Evolutionary conservation across 2,329 filamentous ascomycete genomes (phyloP), one percentile per base, ranked within the genome.

Genomic region (Dothideomycetes sp.): DNA sequence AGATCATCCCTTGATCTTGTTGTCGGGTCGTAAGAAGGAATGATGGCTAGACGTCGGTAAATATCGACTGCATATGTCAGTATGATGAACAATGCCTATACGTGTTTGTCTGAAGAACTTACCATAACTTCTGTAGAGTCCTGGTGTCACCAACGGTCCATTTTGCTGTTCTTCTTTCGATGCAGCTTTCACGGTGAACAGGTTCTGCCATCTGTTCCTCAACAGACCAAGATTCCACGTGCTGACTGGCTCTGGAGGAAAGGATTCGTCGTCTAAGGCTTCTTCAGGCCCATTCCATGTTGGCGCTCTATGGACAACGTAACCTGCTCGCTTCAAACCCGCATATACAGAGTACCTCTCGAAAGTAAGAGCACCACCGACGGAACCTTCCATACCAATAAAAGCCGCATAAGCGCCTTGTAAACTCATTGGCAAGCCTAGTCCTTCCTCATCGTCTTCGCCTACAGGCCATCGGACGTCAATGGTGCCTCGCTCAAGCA

Each of bases 331-430:
- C 58, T 82, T 91, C 52, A 98, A 67, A 39, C 87, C 81, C 1
- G 86, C 74, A 59, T 88, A 98, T 19, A 96, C 89, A 35, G 83
- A 84, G 53, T 86, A 96, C 54, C 85, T 78, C 51, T 93, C 85
- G 45, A 95, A 67, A 0, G 73, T 76, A 49, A 80, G 51, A 8
- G 69, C 71, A 3, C 56, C 56, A 11, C 42, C 49, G 12, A 53
- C 48, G 2, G 78, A 73, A 4, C 67, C 73, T 33, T 84, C 80
- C 17, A 74, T 67, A 1, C 86, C 86, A 48, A 94, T 74, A 39
- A 94, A 78, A 16, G 86, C 73, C 4, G 88, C 76, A 65, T 96
- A 96, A 0, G 87, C 87, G 5, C 84, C 88, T 60, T 96, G 85
- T 27, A 96, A 64, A 60, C 84, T 94, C 68, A 98, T 80, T 0